Conservation (phyloP, 257 asterid species). For the Petunia axillaris region DNA sequence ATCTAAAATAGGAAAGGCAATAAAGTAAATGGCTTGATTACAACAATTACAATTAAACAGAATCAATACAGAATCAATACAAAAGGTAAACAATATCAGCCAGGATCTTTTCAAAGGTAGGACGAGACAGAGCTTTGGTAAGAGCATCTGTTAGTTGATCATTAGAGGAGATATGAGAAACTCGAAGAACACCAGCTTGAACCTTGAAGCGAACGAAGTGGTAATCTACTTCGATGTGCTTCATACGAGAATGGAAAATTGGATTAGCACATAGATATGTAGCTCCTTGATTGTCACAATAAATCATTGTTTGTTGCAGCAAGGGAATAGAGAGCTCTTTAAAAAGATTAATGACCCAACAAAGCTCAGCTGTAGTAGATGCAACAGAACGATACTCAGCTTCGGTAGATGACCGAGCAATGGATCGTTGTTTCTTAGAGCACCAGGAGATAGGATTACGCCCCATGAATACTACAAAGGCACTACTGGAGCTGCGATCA, state of each 20-base stretch:
- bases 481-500: neutral
- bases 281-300: neutral
- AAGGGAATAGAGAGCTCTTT: neutral
- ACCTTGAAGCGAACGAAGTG: neutral
- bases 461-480: neutral
- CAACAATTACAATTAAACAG: neutral
- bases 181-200: neutral
- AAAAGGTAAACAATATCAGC: neutral
- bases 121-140: neutral
- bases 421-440: neutral
- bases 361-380: neutral
- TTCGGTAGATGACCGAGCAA: neutral
- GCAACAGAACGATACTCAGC: neutral
- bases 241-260: neutral
- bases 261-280: neutral
- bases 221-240: neutral
- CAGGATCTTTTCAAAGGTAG: neutral
- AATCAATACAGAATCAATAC: neutral
- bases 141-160: neutral
- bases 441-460: neutral
- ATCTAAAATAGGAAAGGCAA: neutral
- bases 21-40: neutral
- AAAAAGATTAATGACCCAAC: neutral
- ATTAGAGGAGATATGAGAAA: neutral
- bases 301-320: neutral